These are phyloP conservation scores for Sugiyamaella mastotermitis DNA, from an alignment of 805 yeast genomes.

Conservation along the genomic window DNA sequence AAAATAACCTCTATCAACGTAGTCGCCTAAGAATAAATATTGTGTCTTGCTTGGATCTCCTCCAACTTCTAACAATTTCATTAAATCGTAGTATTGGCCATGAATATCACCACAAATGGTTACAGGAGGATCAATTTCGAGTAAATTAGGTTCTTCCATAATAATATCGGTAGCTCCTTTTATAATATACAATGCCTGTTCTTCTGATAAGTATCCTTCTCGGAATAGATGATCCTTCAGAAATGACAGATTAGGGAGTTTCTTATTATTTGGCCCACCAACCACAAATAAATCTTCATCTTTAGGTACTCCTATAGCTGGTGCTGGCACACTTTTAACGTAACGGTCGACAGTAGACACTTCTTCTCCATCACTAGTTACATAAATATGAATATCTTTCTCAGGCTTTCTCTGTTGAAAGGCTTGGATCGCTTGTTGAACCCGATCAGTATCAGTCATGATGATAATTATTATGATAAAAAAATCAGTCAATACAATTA, in stretches of 20 bases:
- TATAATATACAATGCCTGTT: conserved; percentile 66
- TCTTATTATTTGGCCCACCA: conserved; percentile 38
- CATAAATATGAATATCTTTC: conserved; percentile 40
- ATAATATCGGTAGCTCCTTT: conserved; percentile 58
- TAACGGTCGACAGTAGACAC: conserved; percentile 54
- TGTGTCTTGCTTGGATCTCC: conserved; percentile 77
- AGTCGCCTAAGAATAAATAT: conserved; percentile 85
- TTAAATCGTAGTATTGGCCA: conserved; percentile 86
- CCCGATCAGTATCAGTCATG: no score
- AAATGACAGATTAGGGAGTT: conserved; percentile 63
- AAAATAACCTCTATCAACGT: conserved; percentile 90
- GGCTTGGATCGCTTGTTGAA: conserved; percentile 33
- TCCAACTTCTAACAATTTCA: conserved; percentile 89
- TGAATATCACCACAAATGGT: conserved; percentile 98
- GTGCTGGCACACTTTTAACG: conserved; percentile 54
- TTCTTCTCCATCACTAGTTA: conserved; percentile 53
- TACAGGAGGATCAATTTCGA: conserved; percentile 83
- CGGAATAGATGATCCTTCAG: conserved; percentile 64
- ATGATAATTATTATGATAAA: no score
- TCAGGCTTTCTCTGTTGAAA: conserved; percentile 29
- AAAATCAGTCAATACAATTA: no score
- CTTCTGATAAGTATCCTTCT: conserved; percentile 74
- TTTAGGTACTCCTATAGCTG: conserved; percentile 57
- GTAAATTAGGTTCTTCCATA: conserved; percentile 67
- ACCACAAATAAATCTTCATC: conserved; percentile 61